Conservation (phyloP, 129 eudicot species). For the Lactuca sativa region DNA sequence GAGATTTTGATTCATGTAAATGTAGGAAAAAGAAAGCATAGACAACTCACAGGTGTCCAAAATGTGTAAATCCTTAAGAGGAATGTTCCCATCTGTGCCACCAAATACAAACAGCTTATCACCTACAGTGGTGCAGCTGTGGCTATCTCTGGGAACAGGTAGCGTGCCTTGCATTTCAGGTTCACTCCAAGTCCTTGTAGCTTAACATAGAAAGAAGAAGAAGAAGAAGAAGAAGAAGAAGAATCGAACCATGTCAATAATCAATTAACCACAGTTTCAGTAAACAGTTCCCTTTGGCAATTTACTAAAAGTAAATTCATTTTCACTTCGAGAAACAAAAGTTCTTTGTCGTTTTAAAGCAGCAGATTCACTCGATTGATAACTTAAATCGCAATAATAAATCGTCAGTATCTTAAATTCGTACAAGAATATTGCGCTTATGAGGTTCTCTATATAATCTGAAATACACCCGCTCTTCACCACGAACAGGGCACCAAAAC, state of each 20-base stretch:
- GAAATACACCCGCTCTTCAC: not conserved
- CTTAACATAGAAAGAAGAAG: conserved; percentile 38
- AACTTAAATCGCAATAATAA: not conserved
- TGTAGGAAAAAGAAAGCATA: not conserved
- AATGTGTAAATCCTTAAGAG: conserved; percentile 79
- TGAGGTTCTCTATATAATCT: conserved; percentile 3
- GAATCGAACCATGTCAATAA: not conserved
- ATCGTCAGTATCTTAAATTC: not conserved
- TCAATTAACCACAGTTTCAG: conserved; percentile 1
- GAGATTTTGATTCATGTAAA: not conserved
- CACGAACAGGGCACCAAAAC: conserved; percentile 18
- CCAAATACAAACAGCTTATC: conserved; percentile 86
- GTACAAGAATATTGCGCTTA: not conserved
- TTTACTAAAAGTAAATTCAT: not conserved
- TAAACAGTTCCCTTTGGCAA: conserved; percentile 12
- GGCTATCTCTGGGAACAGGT: conserved; percentile 94
- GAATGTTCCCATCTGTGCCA: conserved; percentile 83
- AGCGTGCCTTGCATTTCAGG: conserved; percentile 68
- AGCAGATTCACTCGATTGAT: not conserved
- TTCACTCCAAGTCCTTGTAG: conserved; percentile 66
- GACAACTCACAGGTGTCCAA: conserved; percentile 81
- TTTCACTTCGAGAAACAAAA: not conserved
- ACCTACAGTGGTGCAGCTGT: conserved; percentile 88
- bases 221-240: not conserved
- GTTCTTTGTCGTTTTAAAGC: not conserved